phyloP scores from a whole-genome alignment of 371 early-diverging fungal genomes.

The Entomophthora muscae region DNA sequence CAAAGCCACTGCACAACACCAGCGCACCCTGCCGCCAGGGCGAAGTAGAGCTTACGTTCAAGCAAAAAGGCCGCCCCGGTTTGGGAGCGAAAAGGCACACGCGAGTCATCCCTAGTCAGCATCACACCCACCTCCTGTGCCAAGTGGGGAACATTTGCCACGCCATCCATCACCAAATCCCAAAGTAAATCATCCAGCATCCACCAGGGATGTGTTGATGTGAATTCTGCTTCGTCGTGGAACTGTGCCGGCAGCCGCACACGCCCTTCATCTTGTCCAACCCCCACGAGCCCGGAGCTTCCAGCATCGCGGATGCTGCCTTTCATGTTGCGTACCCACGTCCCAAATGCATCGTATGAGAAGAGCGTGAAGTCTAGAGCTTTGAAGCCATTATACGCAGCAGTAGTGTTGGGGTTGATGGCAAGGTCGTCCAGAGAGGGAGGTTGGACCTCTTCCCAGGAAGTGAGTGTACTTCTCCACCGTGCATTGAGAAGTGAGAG shows the following conservation, averaged over 20 bases:
- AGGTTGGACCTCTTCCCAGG: background rate
- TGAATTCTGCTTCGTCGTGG: background rate
- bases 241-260: background rate
- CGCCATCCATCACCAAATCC: background rate
- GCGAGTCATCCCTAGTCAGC: background rate
- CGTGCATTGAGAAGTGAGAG: background rate
- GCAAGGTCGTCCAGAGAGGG: background rate
- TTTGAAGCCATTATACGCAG: background rate
- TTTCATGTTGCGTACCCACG: background rate
- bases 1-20: slow-evolving; percentile 5
- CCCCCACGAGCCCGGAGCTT: background rate
- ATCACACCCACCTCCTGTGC: slow-evolving; percentile 7
- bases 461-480: background rate
- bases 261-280: slow-evolving; percentile 6
- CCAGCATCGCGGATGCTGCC: background rate
- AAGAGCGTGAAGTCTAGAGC: background rate
- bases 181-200: background rate
- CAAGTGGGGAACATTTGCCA: background rate
- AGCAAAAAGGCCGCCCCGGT: background rate
- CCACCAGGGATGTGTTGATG: slow-evolving; percentile 9
- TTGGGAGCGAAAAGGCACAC: background rate
- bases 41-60: slow-evolving; percentile 3
- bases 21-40: background rate
- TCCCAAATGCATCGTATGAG: background rate
- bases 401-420: background rate